These are phyloP conservation scores for Raphanus raphanistrum DNA, from an alignment of 345 rosid species.

Conservation along the genomic window DNA sequence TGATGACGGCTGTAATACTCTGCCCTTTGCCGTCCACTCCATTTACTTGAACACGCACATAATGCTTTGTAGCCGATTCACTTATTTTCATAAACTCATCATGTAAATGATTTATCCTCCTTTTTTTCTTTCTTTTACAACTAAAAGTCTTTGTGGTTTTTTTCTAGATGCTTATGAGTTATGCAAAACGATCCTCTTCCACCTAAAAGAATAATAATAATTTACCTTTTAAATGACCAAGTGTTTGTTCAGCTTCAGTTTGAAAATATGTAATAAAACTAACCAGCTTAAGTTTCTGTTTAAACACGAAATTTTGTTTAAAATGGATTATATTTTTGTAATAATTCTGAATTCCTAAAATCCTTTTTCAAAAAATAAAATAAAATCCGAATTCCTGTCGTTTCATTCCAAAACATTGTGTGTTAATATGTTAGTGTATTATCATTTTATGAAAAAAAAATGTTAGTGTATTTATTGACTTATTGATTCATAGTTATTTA, in stretches of 20 bases:
- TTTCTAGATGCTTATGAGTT: not conserved
- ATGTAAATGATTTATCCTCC: not conserved
- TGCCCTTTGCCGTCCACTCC: conserved; percentile 32
- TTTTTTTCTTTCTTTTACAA: not conserved
- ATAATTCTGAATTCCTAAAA: not conserved
- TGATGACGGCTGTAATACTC: conserved; percentile 13
- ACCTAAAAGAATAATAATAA: not conserved
- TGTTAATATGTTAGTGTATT: conserved; percentile 3
- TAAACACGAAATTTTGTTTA: not conserved
- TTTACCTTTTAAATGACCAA: not conserved
- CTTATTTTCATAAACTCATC: conserved; percentile 17
- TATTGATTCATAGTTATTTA: too few relatives aligned
- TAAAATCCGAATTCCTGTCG: too few relatives aligned
- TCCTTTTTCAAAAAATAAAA: too few relatives aligned
- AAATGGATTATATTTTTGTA: not conserved
- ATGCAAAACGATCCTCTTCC: not conserved
- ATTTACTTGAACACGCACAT: conserved; percentile 24
- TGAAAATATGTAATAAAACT: not conserved
- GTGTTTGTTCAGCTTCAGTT: not conserved
- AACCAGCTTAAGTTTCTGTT: not conserved
- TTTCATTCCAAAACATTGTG: not conserved
- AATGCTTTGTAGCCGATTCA: conserved; percentile 26
- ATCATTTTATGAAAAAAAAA: not conserved
- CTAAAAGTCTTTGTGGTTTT: not conserved
- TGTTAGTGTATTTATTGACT: too few relatives aligned